These are phyloP conservation scores for Jacaranda mimosifolia DNA, from an alignment of 257 asterid genomes.

Conservation along the genomic window DNA sequence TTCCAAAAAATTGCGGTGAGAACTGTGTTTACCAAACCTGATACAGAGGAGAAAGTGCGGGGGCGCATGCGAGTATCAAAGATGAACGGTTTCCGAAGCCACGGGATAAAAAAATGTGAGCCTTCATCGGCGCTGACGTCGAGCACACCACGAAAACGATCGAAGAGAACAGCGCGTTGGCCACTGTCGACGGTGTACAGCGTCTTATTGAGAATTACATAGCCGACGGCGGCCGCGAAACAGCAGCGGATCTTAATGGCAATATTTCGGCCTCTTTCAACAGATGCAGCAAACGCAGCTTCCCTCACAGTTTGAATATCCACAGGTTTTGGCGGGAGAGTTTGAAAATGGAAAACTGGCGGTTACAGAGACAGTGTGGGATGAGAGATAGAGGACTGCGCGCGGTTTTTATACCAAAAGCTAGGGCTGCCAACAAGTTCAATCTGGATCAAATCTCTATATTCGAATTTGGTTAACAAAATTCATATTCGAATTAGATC, in stretches of 20 bases:
- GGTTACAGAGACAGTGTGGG: too few relatives aligned
- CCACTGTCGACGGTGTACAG: conserved; percentile 78
- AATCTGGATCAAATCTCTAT: too few relatives aligned
- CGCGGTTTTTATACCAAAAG: too few relatives aligned
- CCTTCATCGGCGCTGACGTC: conserved; percentile 64
- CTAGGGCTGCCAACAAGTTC: too few relatives aligned
- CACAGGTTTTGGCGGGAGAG: too few relatives aligned
- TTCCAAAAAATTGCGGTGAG: not conserved
- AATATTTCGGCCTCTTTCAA: too few relatives aligned
- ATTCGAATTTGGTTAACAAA: too few relatives aligned
- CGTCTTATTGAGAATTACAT: conserved; percentile 42
- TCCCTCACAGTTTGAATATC: too few relatives aligned
- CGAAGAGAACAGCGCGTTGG: conserved; percentile 71
- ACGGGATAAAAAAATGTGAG: conserved; percentile 62
- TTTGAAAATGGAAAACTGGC: too few relatives aligned
- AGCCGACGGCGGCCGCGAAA: conserved; percentile 43
- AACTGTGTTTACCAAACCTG: conserved; percentile 39
- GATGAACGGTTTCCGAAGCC: conserved; percentile 66
- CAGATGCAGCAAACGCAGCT: too few relatives aligned
- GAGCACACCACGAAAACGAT: conserved; percentile 64
- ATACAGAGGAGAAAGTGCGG: conserved; percentile 58
- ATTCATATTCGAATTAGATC: too few relatives aligned
- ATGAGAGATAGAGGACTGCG: too few relatives aligned
- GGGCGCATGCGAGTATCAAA: conserved; percentile 67
- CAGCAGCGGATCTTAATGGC: conserved; percentile 37